Base-by-base conservation (phyloP, 768 basidiomycete genomes). In the Sporobolomyces phaffii region DNA sequence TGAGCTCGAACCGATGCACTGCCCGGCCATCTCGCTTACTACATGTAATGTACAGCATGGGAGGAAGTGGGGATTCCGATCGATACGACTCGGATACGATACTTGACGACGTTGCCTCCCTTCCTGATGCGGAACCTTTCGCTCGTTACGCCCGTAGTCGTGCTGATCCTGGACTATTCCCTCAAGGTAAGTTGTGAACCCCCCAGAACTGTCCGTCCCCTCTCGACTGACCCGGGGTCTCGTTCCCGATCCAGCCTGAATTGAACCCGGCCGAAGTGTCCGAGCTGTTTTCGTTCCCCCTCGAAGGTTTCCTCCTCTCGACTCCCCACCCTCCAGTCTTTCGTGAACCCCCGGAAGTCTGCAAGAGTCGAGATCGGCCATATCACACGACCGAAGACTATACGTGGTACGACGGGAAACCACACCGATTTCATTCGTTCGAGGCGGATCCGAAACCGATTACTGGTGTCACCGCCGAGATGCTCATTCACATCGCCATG, bases 1-100 rank as follows among this genome's bases (percentile, higher is more conserved):
- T 67, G 5, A 2, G 15, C n/a, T 8, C n/a, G n/a, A n/a, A n/a
- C n/a, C n/a, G n/a, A n/a, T n/a, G n/a, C n/a, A n/a, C n/a, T n/a
- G n/a, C n/a, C n/a, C n/a, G n/a, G n/a, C n/a, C n/a, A n/a, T n/a
- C n/a, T n/a, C n/a, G n/a, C n/a, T n/a, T n/a, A n/a, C n/a, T n/a
- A n/a, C n/a, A n/a, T n/a, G 34, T n/a, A 2, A 2, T 29, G 1
- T 6, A 40, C 52, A 72, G 74, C 74, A 7, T 73, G 52, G 38
- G 74, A 75, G 48, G 74, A 75, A 28, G 58, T 75, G 3, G 74
- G 74, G 1, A 33, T 75, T 1, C 73, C 73, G 0, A 64, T 72
- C 18, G 60, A 68, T 28, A 59, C 67, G 17, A 47, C 61, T 0
- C 58, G 51, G 8, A 57, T 73, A 14, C 73, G 70, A 15, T 71